These are phyloP conservation scores for Aureobasidium sp. DNA, from an alignment of 2,329 filamentous ascomycete species.

Conservation along the genomic window DNA sequence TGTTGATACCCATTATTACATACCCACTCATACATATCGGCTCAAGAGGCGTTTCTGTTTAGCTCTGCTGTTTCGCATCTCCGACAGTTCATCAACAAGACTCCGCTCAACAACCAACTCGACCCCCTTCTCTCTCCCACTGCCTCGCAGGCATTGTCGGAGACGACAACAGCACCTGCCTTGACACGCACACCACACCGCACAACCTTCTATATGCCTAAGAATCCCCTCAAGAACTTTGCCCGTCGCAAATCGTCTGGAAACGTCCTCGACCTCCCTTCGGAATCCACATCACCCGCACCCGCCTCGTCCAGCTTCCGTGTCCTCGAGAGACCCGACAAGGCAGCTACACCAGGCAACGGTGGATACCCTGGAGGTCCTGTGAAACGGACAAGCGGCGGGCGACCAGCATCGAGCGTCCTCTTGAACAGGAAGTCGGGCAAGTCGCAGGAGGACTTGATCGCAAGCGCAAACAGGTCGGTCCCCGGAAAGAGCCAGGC, in stretches of 20 bases:
- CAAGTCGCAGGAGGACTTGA: slow-evolving; percentile 26
- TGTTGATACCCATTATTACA: slow-evolving; percentile 7
- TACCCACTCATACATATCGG: not conserved
- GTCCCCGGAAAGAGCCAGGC: slow-evolving; percentile 11
- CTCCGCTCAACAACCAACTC: not conserved
- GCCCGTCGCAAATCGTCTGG: slow-evolving; percentile 46
- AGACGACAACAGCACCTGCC: not conserved
- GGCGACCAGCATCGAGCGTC: slow-evolving; percentile 27
- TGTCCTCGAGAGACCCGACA: slow-evolving; percentile 44
- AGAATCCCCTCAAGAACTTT: slow-evolving; percentile 46
- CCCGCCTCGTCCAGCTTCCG: slow-evolving; percentile 38
- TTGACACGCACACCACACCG: not conserved
- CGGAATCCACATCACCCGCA: slow-evolving; percentile 11
- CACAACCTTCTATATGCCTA: slow-evolving; percentile 38
- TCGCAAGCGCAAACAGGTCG: slow-evolving; percentile 25
- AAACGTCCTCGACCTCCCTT: slow-evolving; percentile 38
- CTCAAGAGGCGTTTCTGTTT: not conserved
- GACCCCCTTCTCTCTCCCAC: not conserved
- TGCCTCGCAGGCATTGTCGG: slow-evolving; percentile 5
- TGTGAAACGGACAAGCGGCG: slow-evolving; percentile 24
- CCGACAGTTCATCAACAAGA: not conserved
- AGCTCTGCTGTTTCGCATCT: slow-evolving; percentile 2
- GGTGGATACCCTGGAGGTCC: slow-evolving; percentile 23
- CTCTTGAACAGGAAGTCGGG: slow-evolving; percentile 25
- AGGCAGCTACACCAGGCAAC: slow-evolving; percentile 34